Evolutionary conservation across 2,329 filamentous ascomycete genomes (phyloP), one percentile per base, ranked within the genome.

Genomic region (Alternaria conjuncta): DNA sequence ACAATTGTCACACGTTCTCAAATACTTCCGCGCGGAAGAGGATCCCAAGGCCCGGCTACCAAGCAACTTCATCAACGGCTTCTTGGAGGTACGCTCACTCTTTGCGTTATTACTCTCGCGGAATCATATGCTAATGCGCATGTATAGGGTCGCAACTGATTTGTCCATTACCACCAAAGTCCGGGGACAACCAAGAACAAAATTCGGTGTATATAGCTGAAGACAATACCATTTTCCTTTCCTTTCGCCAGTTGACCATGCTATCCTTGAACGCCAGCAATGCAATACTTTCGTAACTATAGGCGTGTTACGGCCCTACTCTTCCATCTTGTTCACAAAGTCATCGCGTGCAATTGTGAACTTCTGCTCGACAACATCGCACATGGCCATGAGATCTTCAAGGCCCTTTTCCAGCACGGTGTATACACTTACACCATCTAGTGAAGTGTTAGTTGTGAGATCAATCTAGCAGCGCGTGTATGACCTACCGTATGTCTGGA

Each of bases 1-100:
- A 84, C 96, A 99, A 83, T 87, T 94, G 66, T 92, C 92, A 68
- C 96, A 99, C 81, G 88, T 99, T 73, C 93, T 99, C 88, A 94
- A 96, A 75, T 99, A 97, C 83, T 99, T 98, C 87, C 90, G 94
- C 79, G 87, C 90, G 74, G 94, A 98, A 82, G 93, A 89, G 85
- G 93, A 89, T 81, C 91, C 86, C 80, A 93, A 85, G 71, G 86
- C 88, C 73, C 89, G 88, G 79, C 83, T 97, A 82, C 95, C 95
- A 43, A 89, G 89, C 75, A 96, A 88, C 85, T 99, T 99, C 84
- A 96, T 99, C 84, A 87, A 90, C 73, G 93, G 93, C 54, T 99
- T 99, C 85, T 85, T 99, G 76, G 93, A 98, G 92, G 96, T 94
- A 84, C 79, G 88, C 61, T 50, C n/a, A 30, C 10, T 20, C 10